phyloP scores from a whole-genome alignment of 2,329 filamentous ascomycete species.

The Trichoderma atroviride region DNA sequence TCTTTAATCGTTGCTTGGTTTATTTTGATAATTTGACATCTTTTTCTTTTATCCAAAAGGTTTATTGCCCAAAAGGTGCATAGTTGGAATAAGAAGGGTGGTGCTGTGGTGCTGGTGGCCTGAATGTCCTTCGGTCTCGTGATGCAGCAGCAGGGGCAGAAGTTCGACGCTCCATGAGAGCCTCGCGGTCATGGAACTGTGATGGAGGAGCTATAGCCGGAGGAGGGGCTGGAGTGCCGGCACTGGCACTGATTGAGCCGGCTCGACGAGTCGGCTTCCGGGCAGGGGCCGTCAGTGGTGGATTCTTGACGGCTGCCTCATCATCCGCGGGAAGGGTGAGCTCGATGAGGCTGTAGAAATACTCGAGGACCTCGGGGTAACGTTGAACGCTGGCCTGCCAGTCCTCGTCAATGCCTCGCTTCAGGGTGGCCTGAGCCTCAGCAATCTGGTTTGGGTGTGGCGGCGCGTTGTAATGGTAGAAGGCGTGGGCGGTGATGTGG shows the following conservation, averaged over 20 bases:
- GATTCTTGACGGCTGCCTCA: constrained; percentile 61
- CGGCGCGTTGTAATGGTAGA: constrained; percentile 59
- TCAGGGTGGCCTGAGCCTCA: constrained; percentile 66
- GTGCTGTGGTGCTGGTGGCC: constrained; percentile 23
- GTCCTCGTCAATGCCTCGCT: constrained; percentile 76
- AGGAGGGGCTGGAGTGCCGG: constrained; percentile 29
- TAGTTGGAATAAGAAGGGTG: constrained; percentile 22
- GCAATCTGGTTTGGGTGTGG: constrained; percentile 65
- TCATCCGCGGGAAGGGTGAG: constrained; percentile 66
- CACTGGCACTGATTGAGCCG: constrained; percentile 40
- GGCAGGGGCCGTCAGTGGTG: constrained; percentile 58
- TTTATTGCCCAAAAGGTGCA: constrained; percentile 18
- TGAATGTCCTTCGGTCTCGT: constrained; percentile 32
- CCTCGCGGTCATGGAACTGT: constrained; percentile 34
- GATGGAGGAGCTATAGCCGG: constrained; percentile 31
- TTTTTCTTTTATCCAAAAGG: constrained; percentile 17
- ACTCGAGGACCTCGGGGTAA: constrained; percentile 81
- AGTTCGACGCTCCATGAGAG: constrained; percentile 25
- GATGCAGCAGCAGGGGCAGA: constrained; percentile 27
- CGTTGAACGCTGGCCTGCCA: constrained; percentile 75
- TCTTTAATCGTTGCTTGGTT: background rate
- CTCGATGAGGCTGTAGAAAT: constrained; percentile 74
- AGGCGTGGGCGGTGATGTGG: constrained; percentile 57
- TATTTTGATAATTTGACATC: background rate
- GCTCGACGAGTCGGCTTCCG: constrained; percentile 51